Percentiles rank a stretch among this genome's conserved stretches.
These are phyloP conservation scores for Yamadazyma insecticola DNA, from an alignment of 805 yeast species.

Conservation along the genomic window DNA sequence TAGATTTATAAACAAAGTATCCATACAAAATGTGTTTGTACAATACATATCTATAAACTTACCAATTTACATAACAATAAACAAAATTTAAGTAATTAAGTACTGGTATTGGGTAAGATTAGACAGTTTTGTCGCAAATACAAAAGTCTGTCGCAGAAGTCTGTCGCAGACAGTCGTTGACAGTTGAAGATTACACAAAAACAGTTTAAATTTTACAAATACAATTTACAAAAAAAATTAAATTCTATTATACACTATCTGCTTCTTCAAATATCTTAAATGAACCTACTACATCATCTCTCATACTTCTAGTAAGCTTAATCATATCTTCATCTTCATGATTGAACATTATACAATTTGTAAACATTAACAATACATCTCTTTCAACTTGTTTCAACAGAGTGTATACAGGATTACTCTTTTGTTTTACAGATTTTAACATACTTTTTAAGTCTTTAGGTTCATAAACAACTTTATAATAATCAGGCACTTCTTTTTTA, in stretches of 20 bases:
- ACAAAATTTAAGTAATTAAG: too few species aligned
- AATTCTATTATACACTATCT: constrained; percentile 1
- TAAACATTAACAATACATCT: constrained; percentile 71
- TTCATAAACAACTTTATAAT: constrained; percentile 52
- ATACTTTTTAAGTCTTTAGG: constrained; percentile 71
- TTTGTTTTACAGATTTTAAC: constrained; percentile 47
- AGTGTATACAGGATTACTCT: constrained; percentile 39
- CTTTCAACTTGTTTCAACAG: constrained; percentile 59
- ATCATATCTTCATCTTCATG: constrained; percentile 59
- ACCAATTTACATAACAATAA: too few species aligned
- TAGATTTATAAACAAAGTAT: too few species aligned
- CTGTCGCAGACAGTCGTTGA: background rate
- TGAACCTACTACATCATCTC: constrained; percentile 55
- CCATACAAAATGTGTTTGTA: too few species aligned
- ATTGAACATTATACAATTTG: constrained; percentile 82
- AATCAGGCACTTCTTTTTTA: constrained; percentile 64
- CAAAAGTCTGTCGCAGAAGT: too few species aligned
- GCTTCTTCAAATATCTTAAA: constrained; percentile 54
- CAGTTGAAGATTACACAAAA: too few species aligned
- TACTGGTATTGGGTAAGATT: too few species aligned
- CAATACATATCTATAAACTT: too few species aligned
- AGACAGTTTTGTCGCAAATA: too few species aligned
- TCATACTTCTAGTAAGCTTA: constrained; percentile 65
- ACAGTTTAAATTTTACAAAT: too few species aligned
- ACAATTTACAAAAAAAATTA: background rate